Base-by-base conservation (phyloP, 495 filamentous ascomycete species). In the Penicillium herquei region DNA sequence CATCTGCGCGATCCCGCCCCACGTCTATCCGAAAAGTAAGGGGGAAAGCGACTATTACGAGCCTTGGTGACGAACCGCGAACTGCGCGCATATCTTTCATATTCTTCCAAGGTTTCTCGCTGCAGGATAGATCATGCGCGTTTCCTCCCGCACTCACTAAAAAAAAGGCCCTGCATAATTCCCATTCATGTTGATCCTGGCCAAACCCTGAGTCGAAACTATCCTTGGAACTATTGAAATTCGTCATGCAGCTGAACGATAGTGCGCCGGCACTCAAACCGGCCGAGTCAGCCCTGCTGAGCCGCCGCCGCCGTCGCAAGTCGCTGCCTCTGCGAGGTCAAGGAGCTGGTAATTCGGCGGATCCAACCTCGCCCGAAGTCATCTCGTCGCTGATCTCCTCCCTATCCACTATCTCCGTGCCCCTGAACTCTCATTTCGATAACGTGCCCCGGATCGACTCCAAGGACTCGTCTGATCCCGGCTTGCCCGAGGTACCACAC, bases 341-440 rank as follows among this genome's bases (percentile, higher is more conserved):
- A 39, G 61, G 63, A 7, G 33, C 63, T 21, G 68, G 59, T 54
- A 59, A 66, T 17, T 49, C 61, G 30, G 57, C 70, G 11, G 72
- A 77, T 54, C 83, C 90, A 43, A 87, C 89, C 2, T 94, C 92
- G 12, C 91, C 94, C 26, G 92, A 96, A 70, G 89, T 98, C 46
- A 98, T 98, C 57, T 92, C 89, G 48, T 91, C 89, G 39, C 79
- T 98, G 49, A 96, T 98, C 69, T 92, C 91, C 49, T 94, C 92
- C 4, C 82, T 98, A 14, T 91, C 90, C 16, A 84, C 87, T 66
- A 95, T 98, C 58, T 92, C 91, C 0, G 78, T 83, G 45, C 88
- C 90, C 18, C 79, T 87, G 56, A 85, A 82, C 63, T 79, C 81
- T 39, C 86, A 89, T 69, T 91, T 92, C 65, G 89, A 93, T 48